Evolutionary conservation across 2,329 filamentous ascomycete species (phyloP).

Genomic region (Camillea tinctor): DNA sequence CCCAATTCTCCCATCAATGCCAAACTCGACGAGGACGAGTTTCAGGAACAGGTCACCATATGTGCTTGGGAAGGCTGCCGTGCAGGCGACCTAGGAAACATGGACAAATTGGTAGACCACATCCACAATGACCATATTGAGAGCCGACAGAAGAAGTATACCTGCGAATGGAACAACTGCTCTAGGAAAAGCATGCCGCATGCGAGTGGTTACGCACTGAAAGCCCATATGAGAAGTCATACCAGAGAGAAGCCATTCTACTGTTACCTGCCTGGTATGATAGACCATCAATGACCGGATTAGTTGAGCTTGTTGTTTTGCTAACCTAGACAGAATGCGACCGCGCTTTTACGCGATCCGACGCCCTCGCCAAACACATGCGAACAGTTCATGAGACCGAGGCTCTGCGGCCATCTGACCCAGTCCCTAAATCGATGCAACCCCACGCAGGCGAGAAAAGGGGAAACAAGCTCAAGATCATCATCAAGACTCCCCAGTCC

Average conservation of each 20-base stretch:
- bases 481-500: conserved; percentile 60
- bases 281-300: background rate
- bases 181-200: conserved; percentile 84
- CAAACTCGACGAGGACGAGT: conserved; percentile 70
- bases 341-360: conserved; percentile 91
- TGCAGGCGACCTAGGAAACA: conserved; percentile 70
- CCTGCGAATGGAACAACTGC: conserved; percentile 96
- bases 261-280: conserved; percentile 84
- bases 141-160: conserved; percentile 90
- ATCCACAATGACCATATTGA: conserved; percentile 94
- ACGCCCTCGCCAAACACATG: conserved; percentile 97
- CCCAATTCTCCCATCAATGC: conserved; percentile 68
- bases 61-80: conserved; percentile 78
- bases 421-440: conserved; percentile 69
- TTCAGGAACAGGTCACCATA: conserved; percentile 73
- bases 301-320: background rate
- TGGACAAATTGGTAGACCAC: conserved; percentile 79
- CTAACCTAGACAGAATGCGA: conserved; percentile 73
- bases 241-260: conserved; percentile 98
- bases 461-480: conserved; percentile 58
- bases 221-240: conserved; percentile 96
- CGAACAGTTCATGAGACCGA: conserved; percentile 98
- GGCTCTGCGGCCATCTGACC: conserved; percentile 76
- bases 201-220: conserved; percentile 91
- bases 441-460: conserved; percentile 40